Evolutionary conservation across 768 basidiomycete species (phyloP).

Genomic region (Termitomyces sp.): DNA sequence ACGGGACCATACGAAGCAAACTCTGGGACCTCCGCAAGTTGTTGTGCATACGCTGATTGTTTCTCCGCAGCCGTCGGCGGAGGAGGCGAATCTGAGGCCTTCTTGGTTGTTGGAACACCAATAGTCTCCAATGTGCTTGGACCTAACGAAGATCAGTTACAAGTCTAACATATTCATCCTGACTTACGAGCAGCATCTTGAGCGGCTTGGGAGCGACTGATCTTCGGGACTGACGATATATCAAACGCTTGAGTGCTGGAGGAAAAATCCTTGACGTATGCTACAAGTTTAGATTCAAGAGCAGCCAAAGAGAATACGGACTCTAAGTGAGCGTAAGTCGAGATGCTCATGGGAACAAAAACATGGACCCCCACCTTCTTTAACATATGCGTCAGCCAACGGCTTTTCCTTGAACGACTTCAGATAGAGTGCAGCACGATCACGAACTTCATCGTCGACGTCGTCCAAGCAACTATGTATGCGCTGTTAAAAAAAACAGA

Average conservation of each 20-base stretch:
- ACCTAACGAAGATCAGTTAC: constrained; percentile 35
- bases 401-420: constrained; percentile 73
- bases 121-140: constrained; percentile 87
- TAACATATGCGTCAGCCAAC: constrained; percentile 83
- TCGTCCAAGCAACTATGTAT: constrained; percentile 84
- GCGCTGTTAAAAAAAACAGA: constrained; percentile 4
- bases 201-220: constrained; percentile 89
- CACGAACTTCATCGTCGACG: constrained; percentile 97
- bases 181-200: constrained; percentile 80
- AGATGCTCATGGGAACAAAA: background rate
- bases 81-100: constrained; percentile 52
- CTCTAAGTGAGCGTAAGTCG: constrained; percentile 45
- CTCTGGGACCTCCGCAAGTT: constrained; percentile 83
- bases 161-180: background rate
- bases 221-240: constrained; percentile 79
- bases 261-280: constrained; percentile 82
- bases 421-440: constrained; percentile 94
- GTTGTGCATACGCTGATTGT: constrained; percentile 81
- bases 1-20: constrained; percentile 81
- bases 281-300: constrained; percentile 87
- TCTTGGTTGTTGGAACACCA: constrained; percentile 60
- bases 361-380: constrained; percentile 59
- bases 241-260: constrained; percentile 78
- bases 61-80: constrained; percentile 83
- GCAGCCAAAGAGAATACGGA: constrained; percentile 89